Conservation (phyloP, 2,329 filamentous ascomycete species). For the Nigrospora sphaerica region DNA sequence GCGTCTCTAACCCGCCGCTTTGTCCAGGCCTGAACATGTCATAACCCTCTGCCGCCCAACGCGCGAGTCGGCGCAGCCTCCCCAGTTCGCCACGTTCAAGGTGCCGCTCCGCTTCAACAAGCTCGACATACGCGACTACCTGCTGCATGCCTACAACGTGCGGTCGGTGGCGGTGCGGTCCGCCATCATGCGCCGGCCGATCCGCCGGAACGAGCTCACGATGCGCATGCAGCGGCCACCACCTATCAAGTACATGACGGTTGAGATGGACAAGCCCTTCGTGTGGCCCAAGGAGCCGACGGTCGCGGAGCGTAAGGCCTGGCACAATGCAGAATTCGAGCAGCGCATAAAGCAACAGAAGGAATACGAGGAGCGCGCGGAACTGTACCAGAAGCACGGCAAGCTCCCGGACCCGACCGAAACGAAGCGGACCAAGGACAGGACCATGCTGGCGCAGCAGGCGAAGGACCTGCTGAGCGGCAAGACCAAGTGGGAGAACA, state of each 20-base stretch:
- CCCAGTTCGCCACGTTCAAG: conserved; percentile 80
- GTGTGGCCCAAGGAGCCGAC: conserved; percentile 70
- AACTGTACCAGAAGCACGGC: conserved; percentile 21
- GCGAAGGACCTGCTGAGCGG: conserved; percentile 57
- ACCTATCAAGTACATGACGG: conserved; percentile 86
- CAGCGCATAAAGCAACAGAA: conserved; percentile 41
- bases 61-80: conserved; percentile 27
- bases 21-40: conserved; percentile 4
- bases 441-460: conserved; percentile 38
- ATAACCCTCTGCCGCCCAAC: conserved; percentile 6
- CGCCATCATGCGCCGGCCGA: conserved; percentile 63
- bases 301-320: conserved; percentile 44
- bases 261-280: conserved; percentile 82
- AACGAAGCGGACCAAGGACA: conserved; percentile 30
- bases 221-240: conserved; percentile 63
- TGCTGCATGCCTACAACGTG: conserved; percentile 78
- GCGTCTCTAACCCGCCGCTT: background rate
- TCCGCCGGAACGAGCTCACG: conserved; percentile 38
- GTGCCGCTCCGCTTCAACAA: conserved; percentile 93
- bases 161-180: conserved; percentile 67
- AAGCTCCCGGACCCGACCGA: conserved; percentile 32
- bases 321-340: conserved; percentile 56
- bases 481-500: conserved; percentile 52
- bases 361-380: conserved; percentile 27
- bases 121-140: conserved; percentile 92